phyloP scores from a whole-genome alignment of 345 rosid genomes.

The Brassica juncea region DNA sequence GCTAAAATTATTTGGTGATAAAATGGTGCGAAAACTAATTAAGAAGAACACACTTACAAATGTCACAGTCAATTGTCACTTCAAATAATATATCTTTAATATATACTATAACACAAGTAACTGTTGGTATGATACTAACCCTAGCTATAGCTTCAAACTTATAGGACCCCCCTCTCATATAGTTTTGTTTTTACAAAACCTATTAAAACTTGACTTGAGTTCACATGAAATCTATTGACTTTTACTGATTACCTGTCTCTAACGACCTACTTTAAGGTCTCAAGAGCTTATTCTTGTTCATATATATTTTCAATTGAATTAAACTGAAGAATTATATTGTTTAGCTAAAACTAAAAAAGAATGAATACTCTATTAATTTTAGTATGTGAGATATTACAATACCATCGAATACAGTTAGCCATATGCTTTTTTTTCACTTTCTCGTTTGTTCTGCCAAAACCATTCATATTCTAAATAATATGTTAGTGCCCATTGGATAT shows the following conservation, averaged over 20 bases:
- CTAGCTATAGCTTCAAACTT: constrained; percentile 37
- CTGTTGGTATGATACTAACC: constrained; percentile 45
- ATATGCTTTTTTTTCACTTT: neutral
- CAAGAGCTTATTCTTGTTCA: constrained; percentile 17
- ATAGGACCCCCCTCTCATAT: constrained; percentile 25
- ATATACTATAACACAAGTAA: constrained; percentile 33
- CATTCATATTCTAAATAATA: neutral
- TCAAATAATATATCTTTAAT: constrained; percentile 37
- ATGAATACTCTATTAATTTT: neutral
- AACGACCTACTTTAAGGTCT: constrained; percentile 22
- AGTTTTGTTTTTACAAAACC: constrained; percentile 26
- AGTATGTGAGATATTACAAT: neutral
- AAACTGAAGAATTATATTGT: neutral
- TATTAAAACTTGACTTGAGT: constrained; percentile 31
- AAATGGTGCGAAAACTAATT: constrained; percentile 7
- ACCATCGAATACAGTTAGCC: neutral
- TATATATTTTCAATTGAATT: neutral
- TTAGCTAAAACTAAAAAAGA: neutral
- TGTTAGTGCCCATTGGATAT: neutral
- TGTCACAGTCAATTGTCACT: constrained; percentile 60
- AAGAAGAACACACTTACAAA: constrained; percentile 33
- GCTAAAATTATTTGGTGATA: neutral
- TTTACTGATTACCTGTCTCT: constrained; percentile 28
- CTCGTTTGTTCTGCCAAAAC: constrained; percentile 9
- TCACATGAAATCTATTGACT: constrained; percentile 34